Conservation (phyloP, 108 stramenopile species). For the Seminavis robusta region DNA sequence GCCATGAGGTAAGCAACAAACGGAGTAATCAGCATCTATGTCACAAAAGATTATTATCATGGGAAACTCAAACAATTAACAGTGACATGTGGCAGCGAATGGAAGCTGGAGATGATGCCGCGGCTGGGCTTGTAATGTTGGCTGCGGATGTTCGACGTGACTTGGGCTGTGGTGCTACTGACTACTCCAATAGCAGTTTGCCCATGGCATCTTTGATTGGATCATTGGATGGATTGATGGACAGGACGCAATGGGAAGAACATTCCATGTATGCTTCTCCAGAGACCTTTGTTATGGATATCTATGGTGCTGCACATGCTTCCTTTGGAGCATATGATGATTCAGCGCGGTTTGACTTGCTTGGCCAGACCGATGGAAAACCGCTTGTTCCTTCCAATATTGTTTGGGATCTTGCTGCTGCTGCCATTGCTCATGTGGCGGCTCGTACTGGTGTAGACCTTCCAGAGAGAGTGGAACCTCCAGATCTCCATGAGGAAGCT, state of each 20-base stretch:
- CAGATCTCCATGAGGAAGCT: no score
- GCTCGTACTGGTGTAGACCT: background rate
- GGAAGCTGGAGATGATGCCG: background rate
- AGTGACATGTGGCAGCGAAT: conserved; percentile 8
- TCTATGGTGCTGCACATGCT: conserved; percentile 29
- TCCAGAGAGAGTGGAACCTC: no score
- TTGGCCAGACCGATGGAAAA: conserved; percentile 24
- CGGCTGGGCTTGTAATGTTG: conserved; percentile 27
- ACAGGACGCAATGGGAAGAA: background rate
- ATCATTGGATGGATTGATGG: conserved; percentile 23
- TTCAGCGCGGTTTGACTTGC: conserved; percentile 5
- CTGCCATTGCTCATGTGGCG: conserved; percentile 1
- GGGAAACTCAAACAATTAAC: no score
- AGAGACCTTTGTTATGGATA: conserved; percentile 12
- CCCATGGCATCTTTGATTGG: conserved; percentile 24
- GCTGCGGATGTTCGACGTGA: conserved; percentile 18
- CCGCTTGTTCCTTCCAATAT: conserved; percentile 15
- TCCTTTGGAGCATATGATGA: conserved; percentile 26
- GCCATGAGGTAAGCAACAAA: no score
- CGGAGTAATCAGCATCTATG: background rate
- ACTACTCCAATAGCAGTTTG: conserved; percentile 18
- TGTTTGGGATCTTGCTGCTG: conserved; percentile 5
- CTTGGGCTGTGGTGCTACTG: conserved; percentile 19
- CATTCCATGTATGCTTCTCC: background rate
- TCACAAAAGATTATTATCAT: no score